A percentile compares a stretch with the other conserved stretches of the same genome.
Evolutionary conservation across 164 flowering plant genomes (phyloP).

Genomic region (Umbellularia californica): DNA sequence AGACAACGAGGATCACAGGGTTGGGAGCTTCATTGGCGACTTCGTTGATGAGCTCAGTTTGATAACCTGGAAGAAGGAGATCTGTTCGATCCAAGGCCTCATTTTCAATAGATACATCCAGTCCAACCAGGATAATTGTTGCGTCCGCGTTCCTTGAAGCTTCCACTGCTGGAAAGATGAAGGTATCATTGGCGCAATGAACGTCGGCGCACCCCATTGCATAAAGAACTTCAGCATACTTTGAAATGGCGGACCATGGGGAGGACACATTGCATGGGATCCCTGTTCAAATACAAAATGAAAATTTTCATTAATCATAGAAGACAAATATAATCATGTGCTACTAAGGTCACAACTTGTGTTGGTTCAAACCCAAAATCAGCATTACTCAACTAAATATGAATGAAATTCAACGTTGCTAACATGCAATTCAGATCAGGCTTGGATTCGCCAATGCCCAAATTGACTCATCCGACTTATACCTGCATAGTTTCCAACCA

Average conservation of each 20-base stretch:
- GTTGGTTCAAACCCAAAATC: background rate
- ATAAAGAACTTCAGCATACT: constrained; percentile 1
- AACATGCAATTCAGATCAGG: background rate
- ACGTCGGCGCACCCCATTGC: constrained; percentile 28
- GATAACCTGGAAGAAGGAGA: constrained; percentile 64
- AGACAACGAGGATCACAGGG: constrained; percentile 52
- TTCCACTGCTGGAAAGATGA: constrained; percentile 41
- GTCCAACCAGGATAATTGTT: constrained; percentile 57
- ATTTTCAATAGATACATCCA: constrained; percentile 61
- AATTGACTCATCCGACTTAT: background rate
- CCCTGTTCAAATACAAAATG: constrained; percentile 8
- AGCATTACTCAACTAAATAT: background rate
- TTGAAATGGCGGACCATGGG: background rate
- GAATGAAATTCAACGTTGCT: background rate
- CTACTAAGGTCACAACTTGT: background rate
- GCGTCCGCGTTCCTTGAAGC: constrained; percentile 64
- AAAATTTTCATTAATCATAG: background rate
- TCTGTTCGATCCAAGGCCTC: constrained; percentile 46
- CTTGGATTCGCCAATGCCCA: background rate
- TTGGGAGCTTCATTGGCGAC: constrained; percentile 57
- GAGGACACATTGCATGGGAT: constrained; percentile 12
- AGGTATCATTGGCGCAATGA: constrained; percentile 30
- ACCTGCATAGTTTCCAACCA: constrained; percentile 56
- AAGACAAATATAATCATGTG: background rate
- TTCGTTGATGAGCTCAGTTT: constrained; percentile 53